Conservation (phyloP, 176 grass and related monocot species). For the Elymus sibiricus region DNA sequence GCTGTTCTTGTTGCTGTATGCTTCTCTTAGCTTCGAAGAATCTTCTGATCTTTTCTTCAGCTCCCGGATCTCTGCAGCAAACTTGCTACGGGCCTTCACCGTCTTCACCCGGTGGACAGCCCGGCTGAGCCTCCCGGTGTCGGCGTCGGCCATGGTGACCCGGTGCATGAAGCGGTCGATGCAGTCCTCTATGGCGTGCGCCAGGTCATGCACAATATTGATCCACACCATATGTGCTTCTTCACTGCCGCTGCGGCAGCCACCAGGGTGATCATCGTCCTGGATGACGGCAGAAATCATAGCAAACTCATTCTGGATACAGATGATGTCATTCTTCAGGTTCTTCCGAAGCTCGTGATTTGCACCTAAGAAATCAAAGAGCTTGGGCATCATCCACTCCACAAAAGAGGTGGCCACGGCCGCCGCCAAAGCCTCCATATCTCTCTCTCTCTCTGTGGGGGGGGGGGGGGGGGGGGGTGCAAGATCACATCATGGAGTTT, state of each 20-base stretch:
- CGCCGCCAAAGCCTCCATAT: neutral
- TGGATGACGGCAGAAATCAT: neutral
- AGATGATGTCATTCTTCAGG: neutral
- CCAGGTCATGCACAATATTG: fast-evolving
- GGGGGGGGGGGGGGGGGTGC: too few species aligned
- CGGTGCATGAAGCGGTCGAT: neutral
- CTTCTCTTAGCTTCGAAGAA: neutral
- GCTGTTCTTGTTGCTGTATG: neutral
- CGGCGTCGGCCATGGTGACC: neutral
- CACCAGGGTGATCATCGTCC: neutral
- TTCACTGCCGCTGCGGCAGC: fast-evolving
- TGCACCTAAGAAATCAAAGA: neutral
- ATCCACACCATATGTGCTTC: neutral
- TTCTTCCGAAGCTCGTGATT: neutral
- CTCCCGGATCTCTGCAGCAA: neutral
- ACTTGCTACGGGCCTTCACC: neutral
- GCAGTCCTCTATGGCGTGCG: neutral
- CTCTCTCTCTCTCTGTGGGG: too few species aligned
- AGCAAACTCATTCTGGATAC: neutral
- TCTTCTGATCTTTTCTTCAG: neutral
- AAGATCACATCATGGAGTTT: too few species aligned
- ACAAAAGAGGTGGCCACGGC: neutral
- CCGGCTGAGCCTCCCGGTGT: neutral
- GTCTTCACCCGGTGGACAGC: neutral
- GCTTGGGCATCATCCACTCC: neutral